Conservation (phyloP, 352 stramenopile species). For the Phytophthora hibernalis region DNA sequence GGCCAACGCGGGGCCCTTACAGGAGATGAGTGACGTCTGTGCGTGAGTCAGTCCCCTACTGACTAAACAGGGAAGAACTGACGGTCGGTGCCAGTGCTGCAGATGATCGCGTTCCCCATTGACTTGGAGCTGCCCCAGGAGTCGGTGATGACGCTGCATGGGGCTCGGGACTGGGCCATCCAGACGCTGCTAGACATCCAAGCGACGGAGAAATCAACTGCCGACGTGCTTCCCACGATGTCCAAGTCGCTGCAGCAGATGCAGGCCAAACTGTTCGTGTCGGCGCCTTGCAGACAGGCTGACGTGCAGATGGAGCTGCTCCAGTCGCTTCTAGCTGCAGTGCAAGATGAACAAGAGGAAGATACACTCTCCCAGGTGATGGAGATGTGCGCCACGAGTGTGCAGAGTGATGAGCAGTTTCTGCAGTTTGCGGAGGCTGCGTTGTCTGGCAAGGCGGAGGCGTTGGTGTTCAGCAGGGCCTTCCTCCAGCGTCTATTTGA, state of each 20-base stretch:
- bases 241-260: slow-evolving; percentile 43
- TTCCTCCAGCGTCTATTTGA: slow-evolving; percentile 42
- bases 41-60: slow-evolving; percentile 9
- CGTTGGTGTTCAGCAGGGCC: slow-evolving; percentile 19
- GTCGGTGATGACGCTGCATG: slow-evolving; percentile 33
- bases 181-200: slow-evolving; percentile 45
- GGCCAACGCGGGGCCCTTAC: slow-evolving; percentile 26
- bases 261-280: slow-evolving; percentile 44
- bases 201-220: background rate
- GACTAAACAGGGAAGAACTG: background rate
- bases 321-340: slow-evolving; percentile 34
- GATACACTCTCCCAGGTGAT: slow-evolving; percentile 27
- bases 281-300: slow-evolving; percentile 27
- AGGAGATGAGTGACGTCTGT: slow-evolving; percentile 46
- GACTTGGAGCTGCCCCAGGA: slow-evolving; percentile 20
- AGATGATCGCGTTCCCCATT: slow-evolving; percentile 50
- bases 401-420: slow-evolving; percentile 40
- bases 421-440: slow-evolving; percentile 37
- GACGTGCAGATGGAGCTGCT: slow-evolving; percentile 40
- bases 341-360: slow-evolving; percentile 17
- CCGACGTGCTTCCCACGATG: slow-evolving; percentile 1
- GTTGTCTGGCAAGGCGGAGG: slow-evolving; percentile 28
- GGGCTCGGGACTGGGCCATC: slow-evolving; percentile 42
- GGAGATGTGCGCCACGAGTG: slow-evolving; percentile 34
- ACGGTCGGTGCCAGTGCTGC: slow-evolving; percentile 40